Evolutionary conservation across 1,284 basidiomycete genomes (phyloP), one percentile per base, ranked within the genome.

Genomic region (Cystobasidiaceae sp.): DNA sequence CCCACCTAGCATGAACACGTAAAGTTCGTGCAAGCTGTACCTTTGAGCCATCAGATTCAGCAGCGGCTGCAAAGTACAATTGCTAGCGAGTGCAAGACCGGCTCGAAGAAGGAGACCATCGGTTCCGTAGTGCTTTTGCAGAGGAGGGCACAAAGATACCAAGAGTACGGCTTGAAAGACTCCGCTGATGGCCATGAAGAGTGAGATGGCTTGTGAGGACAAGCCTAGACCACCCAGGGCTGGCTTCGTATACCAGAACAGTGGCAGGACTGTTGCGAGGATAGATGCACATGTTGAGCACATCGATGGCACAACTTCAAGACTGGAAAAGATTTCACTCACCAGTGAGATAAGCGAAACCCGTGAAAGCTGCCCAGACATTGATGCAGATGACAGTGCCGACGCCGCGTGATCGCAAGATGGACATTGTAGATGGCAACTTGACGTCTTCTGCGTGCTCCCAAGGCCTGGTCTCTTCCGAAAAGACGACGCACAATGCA

Each of bases 161-260:
- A 23, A 28, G 32, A 56, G 9, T 15, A 43, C 28, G n/a, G 34
- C 37, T 21, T 43, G 54, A 13, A 44, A 27, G 39, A 23, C 25
- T 17, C 54, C 13, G 37, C 30, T 25, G 37, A n/a, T 43, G 4
- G 21, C 54, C 25, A 56, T 25, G 37, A 28, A 25, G n/a, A 48
- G 9, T 17, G 54, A 28, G 11, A 56, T 56, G 13, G 21, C 9
- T 3, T 28, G 19, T 44, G 54, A 19, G 7, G 34, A 5, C 3
- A 56, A 25, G 8, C 54, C 54, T 13, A 56, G 34, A 23, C 54
- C 54, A 6, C 54, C 54, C n/a, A 41, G 54, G 7, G 17, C 23
- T 7, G 23, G 17, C 15, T 41, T 43, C 5, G 54, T 56, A 23
- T 56, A 56, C 54, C 54, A 56, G 37, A 56, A 56, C 2, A 56